A percentile compares a stretch with the other conserved stretches of the same genome.
Evolutionary conservation across 2,329 filamentous ascomycete genomes (phyloP).

Genomic region (Diaporthe aspalathi): DNA sequence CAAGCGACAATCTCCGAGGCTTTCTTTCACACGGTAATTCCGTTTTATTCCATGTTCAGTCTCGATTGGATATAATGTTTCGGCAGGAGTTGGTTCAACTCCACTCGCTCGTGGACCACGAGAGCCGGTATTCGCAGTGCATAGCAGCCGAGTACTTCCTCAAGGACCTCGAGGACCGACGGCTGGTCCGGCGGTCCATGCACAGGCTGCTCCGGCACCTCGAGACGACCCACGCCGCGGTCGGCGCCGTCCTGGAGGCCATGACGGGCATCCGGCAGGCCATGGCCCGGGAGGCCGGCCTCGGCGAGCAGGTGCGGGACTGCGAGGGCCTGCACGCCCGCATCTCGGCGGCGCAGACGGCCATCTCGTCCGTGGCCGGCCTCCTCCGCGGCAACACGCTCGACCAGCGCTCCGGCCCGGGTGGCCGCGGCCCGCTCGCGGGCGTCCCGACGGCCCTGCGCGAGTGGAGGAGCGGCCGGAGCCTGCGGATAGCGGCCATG

Average conservation of each 20-base stretch:
- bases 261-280: neutral
- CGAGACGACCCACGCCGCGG: accelerated
- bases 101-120: neutral
- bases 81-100: neutral
- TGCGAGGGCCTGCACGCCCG: neutral
- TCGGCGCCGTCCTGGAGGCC: neutral
- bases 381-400: slow-evolving; percentile 13
- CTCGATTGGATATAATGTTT: neutral
- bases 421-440: slow-evolving; percentile 1
- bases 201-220: neutral
- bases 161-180: neutral
- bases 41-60: neutral
- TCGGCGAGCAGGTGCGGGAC: neutral
- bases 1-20: neutral
- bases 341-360: neutral
- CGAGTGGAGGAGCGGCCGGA: neutral
- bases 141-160: slow-evolving; percentile 9
- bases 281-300: neutral
- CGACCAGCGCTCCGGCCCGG: neutral
- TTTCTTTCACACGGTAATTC: no score
- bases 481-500: neutral
- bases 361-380: neutral
- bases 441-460: neutral
- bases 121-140: neutral
- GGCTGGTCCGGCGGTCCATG: neutral